Evolutionary conservation across 805 yeast species (phyloP).

Genomic region (Lipomyces spencermartinsiae): DNA sequence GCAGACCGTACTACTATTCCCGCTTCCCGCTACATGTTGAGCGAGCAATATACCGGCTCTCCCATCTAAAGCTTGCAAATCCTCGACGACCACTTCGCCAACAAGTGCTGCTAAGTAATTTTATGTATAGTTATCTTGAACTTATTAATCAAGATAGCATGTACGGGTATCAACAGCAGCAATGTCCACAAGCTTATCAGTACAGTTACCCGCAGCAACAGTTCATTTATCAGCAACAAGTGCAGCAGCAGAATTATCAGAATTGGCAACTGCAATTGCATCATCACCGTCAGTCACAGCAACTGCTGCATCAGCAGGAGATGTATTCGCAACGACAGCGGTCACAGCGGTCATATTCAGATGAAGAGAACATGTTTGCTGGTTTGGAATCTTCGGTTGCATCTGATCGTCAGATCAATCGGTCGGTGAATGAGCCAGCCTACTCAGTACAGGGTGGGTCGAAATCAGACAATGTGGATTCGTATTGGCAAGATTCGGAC

Average conservation of each 20-base stretch:
- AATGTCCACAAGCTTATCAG: conserved; percentile 27
- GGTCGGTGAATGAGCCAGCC: neutral
- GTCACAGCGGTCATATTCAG: neutral
- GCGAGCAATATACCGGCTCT: conserved; percentile 89
- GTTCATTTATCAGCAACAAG: conserved; percentile 12
- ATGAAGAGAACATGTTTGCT: conserved; percentile 11
- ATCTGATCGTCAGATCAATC: conserved; percentile 2
- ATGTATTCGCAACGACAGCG: neutral
- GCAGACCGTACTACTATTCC: conserved; percentile 34
- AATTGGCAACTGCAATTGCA: neutral
- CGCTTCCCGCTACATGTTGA: conserved; percentile 95
- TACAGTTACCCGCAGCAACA: conserved; percentile 23
- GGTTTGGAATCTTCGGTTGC: conserved; percentile 2
- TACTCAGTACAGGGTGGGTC: neutral
- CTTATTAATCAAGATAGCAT: conserved; percentile 77
- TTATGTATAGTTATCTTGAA: conserved; percentile 96
- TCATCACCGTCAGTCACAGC: conserved; percentile 3
- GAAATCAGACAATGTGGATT: neutral
- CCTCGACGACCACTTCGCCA: conserved; percentile 89
- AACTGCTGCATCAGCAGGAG: neutral
- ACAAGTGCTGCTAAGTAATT: conserved; percentile 90
- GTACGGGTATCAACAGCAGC: conserved; percentile 26
- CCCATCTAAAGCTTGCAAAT: conserved; percentile 92
- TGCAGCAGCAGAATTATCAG: conserved; percentile 10
- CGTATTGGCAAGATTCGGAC: conserved; percentile 17